These are phyloP conservation scores for Exsudoporus floridanus DNA, from an alignment of 1,284 basidiomycete genomes.

Conservation along the genomic window DNA sequence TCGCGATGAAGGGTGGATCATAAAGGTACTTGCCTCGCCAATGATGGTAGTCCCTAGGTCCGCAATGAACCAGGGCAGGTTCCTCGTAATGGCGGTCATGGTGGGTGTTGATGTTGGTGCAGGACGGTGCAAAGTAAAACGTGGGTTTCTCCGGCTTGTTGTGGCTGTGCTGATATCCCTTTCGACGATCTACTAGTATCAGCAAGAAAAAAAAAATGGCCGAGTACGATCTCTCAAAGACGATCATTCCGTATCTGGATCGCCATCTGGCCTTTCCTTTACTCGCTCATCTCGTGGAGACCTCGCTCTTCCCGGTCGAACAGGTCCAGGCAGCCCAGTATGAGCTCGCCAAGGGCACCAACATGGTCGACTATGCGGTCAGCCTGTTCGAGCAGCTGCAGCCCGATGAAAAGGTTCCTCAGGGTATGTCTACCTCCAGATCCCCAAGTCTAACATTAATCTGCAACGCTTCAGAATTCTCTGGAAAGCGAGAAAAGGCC, in stretches of 20 bases:
- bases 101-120: constrained; percentile 23
- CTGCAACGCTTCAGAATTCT: constrained; percentile 61
- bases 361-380: constrained; percentile 92
- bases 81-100: constrained; percentile 71
- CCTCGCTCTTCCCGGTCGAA: constrained; percentile 68
- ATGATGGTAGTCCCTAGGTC: constrained; percentile 81
- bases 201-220: constrained; percentile 57
- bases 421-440: constrained; percentile 46
- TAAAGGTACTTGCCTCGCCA: constrained; percentile 58
- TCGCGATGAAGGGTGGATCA: background rate
- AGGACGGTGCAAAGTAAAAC: background rate
- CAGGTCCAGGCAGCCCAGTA: constrained; percentile 87
- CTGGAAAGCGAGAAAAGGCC: constrained; percentile 75
- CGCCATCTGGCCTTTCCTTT: constrained; percentile 93
- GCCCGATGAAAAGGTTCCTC: constrained; percentile 65
- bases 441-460: background rate
- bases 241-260: constrained; percentile 91
- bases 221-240: constrained; percentile 87
- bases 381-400: constrained; percentile 77
- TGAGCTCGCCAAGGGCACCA: constrained; percentile 95
- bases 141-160: background rate
- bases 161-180: constrained; percentile 28
- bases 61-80: constrained; percentile 79
- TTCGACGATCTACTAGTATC: constrained; percentile 7
- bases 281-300: constrained; percentile 81